Evolutionary conservation across 768 basidiomycete species (phyloP).

Genomic region (Mycena galericulata): DNA sequence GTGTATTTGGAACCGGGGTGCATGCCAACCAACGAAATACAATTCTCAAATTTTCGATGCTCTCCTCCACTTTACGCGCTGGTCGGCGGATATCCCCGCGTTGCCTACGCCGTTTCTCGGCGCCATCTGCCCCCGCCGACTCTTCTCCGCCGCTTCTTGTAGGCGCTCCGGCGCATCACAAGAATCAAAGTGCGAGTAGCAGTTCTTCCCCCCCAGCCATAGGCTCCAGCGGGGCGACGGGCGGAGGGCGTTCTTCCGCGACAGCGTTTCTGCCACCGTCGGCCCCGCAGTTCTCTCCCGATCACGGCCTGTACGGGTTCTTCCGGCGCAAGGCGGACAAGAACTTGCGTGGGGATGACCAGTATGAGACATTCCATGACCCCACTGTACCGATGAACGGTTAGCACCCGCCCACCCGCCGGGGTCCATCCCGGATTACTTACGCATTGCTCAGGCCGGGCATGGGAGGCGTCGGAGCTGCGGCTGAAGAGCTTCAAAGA

Average conservation of each 20-base stretch:
- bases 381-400: conserved; percentile 5
- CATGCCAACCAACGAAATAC: conserved; percentile 17
- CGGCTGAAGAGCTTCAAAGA: conserved; percentile 93
- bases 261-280: conserved; percentile 22
- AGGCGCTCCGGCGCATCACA: conserved; percentile 10
- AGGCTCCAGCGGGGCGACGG: background rate
- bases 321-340: conserved; percentile 70
- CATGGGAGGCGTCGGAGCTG: conserved; percentile 90
- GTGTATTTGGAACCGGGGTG: background rate
- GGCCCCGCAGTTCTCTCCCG: conserved; percentile 45
- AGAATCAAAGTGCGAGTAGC: no score
- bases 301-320: conserved; percentile 84
- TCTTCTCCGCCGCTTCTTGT: conserved; percentile 2
- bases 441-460: conserved; percentile 67
- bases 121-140: background rate
- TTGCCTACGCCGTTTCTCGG: conserved; percentile 25
- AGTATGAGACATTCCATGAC: conserved; percentile 58
- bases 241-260: background rate
- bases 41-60: conserved; percentile 23
- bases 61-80: conserved; percentile 26
- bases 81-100: conserved; percentile 16
- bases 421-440: conserved; percentile 45
- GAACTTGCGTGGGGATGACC: conserved; percentile 58
- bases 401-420: background rate
- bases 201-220: conserved; percentile 6